Percentiles rank a stretch among this genome's conserved stretches.
Evolutionary conservation across 257 asterid species (phyloP).

Genomic region (Petunia axillaris): DNA sequence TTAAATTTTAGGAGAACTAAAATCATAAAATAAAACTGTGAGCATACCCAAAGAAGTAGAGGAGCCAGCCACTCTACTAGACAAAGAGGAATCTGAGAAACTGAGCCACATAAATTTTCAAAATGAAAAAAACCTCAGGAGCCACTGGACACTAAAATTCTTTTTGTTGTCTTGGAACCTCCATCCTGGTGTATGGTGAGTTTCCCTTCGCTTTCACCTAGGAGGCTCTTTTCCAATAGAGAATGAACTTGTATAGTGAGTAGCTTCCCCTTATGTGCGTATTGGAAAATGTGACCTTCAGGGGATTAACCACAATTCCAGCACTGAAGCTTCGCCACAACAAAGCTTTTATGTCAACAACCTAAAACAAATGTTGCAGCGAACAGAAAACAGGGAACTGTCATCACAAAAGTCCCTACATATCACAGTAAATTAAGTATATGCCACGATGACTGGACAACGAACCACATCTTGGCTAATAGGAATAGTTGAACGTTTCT

Average conservation of each 20-base stretch:
- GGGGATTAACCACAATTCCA: conserved; percentile 67
- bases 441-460: too few species aligned
- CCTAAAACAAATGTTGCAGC: neutral
- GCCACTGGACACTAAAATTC: conserved; percentile 72
- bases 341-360: neutral
- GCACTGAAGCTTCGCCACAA: conserved; percentile 70
- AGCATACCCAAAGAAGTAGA: conserved; percentile 84
- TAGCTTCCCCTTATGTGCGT: conserved; percentile 83
- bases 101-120: conserved; percentile 89
- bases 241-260: conserved; percentile 72
- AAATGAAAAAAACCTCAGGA: conserved; percentile 78
- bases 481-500: conserved; percentile 74
- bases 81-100: conserved; percentile 72
- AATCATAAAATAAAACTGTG: neutral
- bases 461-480: conserved; percentile 41
- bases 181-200: conserved; percentile 61
- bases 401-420: too few species aligned
- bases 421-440: too few species aligned
- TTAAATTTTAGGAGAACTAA: too few species aligned
- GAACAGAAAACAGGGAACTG: neutral
- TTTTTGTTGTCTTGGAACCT: conserved; percentile 62
- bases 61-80: conserved; percentile 60
- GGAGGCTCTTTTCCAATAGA: conserved; percentile 49
- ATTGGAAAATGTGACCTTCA: conserved; percentile 67
- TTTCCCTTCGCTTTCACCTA: conserved; percentile 84